Evolutionary conservation across 495 filamentous ascomycete species (phyloP), one percentile per base, ranked within the genome.

Genomic region (Thermochaetoides thermophila): DNA sequence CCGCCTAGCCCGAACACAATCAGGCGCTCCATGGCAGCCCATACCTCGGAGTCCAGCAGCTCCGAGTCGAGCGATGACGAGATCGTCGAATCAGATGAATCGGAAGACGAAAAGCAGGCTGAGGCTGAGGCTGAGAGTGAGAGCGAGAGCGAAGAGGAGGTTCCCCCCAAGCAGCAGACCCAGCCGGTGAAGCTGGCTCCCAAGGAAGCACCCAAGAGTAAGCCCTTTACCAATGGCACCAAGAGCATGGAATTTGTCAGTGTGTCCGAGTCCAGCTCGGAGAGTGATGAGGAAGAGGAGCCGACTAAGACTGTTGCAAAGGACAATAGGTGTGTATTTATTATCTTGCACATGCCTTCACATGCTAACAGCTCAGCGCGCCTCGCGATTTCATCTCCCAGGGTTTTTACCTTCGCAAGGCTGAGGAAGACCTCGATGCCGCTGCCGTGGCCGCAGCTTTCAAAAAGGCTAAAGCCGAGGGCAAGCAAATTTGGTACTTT

Each of bases 401-500:
- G 3, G 39, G 45, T 16, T 59, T 59, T 35, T 36, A 48, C 5
- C 30, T 59, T 27, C 55, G 50, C 10, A 49, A 51, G 27, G 52
- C 49, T 3, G 43, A 43, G 12, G 44, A 45, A 0, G 32, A 42
- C 23, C 35, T 57, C 48, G 47, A 59, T 37, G 46, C 55, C 36
- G 38, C 54, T 30, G 44, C 59, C 35, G 42, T 62, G 39, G 51
- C 56, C 27, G 31, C 47, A 29, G 29, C 56, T 23, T 60, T 65
- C 35, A 55, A 38, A 31, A 55, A 59, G n/a, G 49, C 61, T 25
- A 59, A 61, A 32, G 24, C 55, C 6, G 48, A 62, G 19, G 63
- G 61, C 44, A 65, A 66, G 47, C 60, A 67, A 35, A 48, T 67
- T 17, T 67, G 61, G 63, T 65, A 62, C 38, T 67, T 67, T 32